These are phyloP conservation scores for Nannizziopsis arthrosporioides DNA, from an alignment of 2,329 filamentous ascomycete genomes.

Conservation along the genomic window DNA sequence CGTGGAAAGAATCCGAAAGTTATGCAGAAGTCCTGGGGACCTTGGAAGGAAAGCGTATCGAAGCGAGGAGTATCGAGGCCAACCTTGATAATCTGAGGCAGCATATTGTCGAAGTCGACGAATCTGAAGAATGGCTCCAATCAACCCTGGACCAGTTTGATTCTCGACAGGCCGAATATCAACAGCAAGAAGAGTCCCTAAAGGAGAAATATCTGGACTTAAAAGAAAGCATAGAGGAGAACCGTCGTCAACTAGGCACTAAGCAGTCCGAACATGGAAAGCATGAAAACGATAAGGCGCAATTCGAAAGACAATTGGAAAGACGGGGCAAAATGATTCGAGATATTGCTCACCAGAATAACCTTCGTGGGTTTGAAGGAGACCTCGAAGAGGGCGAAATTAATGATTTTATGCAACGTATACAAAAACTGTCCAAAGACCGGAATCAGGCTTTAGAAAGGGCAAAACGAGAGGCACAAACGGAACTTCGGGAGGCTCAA, in stretches of 20 bases:
- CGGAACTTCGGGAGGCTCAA: constrained; percentile 65
- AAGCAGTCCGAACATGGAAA: constrained; percentile 49
- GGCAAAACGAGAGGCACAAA: constrained; percentile 58
- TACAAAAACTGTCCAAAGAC: constrained; percentile 63
- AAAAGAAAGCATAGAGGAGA: constrained; percentile 39
- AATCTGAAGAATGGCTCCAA: constrained; percentile 65
- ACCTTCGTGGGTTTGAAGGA: constrained; percentile 73
- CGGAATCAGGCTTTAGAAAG: constrained; percentile 69
- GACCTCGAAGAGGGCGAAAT: constrained; percentile 64
- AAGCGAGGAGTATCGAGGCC: constrained; percentile 57
- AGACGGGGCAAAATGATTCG: constrained; percentile 62
- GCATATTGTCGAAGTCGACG: constrained; percentile 63
- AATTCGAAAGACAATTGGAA: constrained; percentile 68
- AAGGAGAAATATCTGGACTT: constrained; percentile 55
- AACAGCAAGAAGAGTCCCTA: constrained; percentile 51
- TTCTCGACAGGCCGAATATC: constrained; percentile 55
- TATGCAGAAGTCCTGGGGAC: constrained; percentile 64
- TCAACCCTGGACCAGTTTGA: constrained; percentile 65
- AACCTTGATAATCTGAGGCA: constrained; percentile 58
- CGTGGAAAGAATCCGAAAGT: constrained; percentile 60
- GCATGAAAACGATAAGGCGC: constrained; percentile 73
- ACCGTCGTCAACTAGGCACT: constrained; percentile 31
- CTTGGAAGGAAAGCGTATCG: constrained; percentile 63
- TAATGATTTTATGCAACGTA: constrained; percentile 61
- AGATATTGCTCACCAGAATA: constrained; percentile 62